Conservation (phyloP, 2,329 filamentous ascomycete genomes). For the Trichothecium sympodiale region DNA sequence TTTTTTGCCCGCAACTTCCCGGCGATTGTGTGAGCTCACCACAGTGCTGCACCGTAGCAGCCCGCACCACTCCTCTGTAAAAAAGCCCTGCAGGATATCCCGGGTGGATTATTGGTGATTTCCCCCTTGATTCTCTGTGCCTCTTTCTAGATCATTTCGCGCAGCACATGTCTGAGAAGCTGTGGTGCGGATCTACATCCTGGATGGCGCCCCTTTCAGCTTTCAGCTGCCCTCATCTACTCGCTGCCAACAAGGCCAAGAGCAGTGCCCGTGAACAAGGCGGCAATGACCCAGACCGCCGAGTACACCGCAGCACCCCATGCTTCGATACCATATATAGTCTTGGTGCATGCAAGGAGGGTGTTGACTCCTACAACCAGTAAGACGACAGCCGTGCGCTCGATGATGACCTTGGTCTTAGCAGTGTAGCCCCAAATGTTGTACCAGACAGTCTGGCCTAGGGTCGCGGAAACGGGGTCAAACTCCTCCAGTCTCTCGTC, state of each 20-base stretch:
- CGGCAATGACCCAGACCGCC: conserved; percentile 60
- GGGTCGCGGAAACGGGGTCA: conserved; percentile 51
- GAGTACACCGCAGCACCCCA: conserved; percentile 64
- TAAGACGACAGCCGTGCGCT: conserved; percentile 50
- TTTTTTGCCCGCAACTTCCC: too few species aligned
- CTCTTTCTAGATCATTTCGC: too few species aligned
- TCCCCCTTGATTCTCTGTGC: too few species aligned
- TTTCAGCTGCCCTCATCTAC: conserved; percentile 9
- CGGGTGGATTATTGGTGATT: too few species aligned
- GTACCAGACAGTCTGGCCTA: conserved; percentile 59
- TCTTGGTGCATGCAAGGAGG: conserved; percentile 53
- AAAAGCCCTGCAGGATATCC: too few species aligned
- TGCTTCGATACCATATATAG: conserved; percentile 58
- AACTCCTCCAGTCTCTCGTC: conserved; percentile 43
- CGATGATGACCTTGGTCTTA: conserved; percentile 52
- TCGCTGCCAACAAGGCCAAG: conserved; percentile 40
- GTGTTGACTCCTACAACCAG: conserved; percentile 47
- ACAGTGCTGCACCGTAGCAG: too few species aligned
- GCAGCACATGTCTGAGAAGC: too few species aligned
- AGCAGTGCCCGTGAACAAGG: conserved; percentile 44
- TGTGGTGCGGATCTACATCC: too few species aligned
- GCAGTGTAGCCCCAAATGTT: conserved; percentile 61
- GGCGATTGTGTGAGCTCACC: too few species aligned
- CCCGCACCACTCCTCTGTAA: too few species aligned
- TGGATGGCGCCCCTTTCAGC: too few species aligned